Evolutionary conservation across 176 grass and related monocot genomes (phyloP).

Genomic region (Dendrocalamus sinicus): DNA sequence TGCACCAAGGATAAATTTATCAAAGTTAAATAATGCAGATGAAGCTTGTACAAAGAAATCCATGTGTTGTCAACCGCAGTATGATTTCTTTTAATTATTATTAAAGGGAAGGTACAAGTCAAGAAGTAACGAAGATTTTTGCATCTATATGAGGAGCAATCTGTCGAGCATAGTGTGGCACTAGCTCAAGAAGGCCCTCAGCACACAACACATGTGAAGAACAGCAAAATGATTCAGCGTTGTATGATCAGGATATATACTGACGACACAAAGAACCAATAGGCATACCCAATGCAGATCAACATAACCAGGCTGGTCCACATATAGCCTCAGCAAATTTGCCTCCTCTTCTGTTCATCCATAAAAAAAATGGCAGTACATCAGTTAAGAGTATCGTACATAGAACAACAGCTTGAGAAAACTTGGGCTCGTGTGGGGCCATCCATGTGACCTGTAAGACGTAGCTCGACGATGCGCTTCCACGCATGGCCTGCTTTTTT

Average conservation of each 20-base stretch:
- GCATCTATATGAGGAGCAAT: neutral
- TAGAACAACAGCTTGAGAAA: neutral
- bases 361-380: neutral
- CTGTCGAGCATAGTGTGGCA: neutral
- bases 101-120: neutral
- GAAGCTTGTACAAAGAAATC: neutral
- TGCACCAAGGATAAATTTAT: neutral
- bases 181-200: neutral
- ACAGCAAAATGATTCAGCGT: neutral
- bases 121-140: neutral
- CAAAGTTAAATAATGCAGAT: neutral
- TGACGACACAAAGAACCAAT: neutral
- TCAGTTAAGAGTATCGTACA: constrained; percentile 14
- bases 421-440: neutral
- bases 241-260: neutral
- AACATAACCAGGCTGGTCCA: constrained; percentile 85
- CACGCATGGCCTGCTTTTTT: constrained; percentile 76
- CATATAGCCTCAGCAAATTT: constrained; percentile 65
- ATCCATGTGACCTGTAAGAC: constrained; percentile 65
- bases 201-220: neutral
- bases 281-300: constrained; percentile 97
- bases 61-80: neutral
- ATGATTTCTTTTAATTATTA: neutral
- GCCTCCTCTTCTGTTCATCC: constrained; percentile 85
- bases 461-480: constrained; percentile 86